Conservation (phyloP, 2,329 filamentous ascomycete genomes). For the Claviceps humidiphila region DNA sequence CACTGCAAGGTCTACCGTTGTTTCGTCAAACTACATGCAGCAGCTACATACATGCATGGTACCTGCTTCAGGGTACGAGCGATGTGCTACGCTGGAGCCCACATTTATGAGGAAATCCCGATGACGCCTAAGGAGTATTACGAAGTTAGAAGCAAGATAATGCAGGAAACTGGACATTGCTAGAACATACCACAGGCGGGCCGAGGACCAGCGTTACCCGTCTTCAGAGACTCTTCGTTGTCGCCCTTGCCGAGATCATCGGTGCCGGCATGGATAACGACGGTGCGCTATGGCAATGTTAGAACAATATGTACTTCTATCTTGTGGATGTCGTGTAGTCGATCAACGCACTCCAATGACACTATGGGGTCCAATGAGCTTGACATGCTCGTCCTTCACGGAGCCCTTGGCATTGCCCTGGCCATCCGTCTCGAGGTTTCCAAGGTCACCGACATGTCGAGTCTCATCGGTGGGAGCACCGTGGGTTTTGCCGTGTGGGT, state of each 20-base stretch:
- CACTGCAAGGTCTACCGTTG: neutral
- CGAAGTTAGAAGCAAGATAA: constrained; percentile 7
- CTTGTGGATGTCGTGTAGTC: neutral
- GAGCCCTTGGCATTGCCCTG: constrained; percentile 83
- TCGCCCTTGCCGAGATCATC: constrained; percentile 91
- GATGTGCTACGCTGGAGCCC: neutral
- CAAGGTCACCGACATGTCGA: constrained; percentile 93
- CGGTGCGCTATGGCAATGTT: constrained; percentile 55
- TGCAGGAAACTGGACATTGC: neutral
- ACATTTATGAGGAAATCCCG: constrained; percentile 61
- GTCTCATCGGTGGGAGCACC: constrained; percentile 70
- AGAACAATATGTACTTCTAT: neutral
- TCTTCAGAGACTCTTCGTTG: constrained; percentile 94
- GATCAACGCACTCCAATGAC: constrained; percentile 67
- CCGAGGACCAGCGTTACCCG: constrained; percentile 84
- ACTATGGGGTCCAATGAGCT: constrained; percentile 92
- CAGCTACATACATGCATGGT: neutral
- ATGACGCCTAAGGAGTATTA: constrained; percentile 53
- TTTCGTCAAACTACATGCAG: neutral
- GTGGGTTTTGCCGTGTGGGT: constrained; percentile 86
- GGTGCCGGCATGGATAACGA: constrained; percentile 89
- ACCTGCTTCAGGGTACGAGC: neutral
- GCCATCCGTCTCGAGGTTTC: constrained; percentile 90
- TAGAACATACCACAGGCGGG: constrained; percentile 75
- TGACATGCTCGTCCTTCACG: constrained; percentile 68